phyloP scores from a whole-genome alignment of 805 yeast species.

The Zygosaccharomyces gambellarensis region DNA sequence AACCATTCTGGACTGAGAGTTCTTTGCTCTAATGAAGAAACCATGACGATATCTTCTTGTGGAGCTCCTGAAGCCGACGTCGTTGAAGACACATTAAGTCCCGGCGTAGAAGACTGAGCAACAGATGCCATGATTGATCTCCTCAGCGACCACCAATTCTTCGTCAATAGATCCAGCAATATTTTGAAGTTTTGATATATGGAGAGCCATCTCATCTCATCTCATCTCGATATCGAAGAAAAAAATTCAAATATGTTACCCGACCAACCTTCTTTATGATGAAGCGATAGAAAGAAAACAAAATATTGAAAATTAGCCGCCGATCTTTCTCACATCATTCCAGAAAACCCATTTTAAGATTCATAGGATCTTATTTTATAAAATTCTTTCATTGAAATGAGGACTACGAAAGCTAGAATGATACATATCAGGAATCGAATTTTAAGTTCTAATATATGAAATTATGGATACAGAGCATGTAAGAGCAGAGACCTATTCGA shows the following conservation, averaged over 20 bases:
- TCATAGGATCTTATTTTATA: not conserved
- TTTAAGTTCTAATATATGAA: no score
- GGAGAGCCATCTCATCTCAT: not conserved
- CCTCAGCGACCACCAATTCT: not conserved
- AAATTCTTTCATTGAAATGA: no score
- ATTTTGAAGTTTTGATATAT: not conserved
- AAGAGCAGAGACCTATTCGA: not conserved
- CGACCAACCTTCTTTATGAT: not conserved
- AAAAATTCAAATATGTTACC: not conserved
- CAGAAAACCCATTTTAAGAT: not conserved
- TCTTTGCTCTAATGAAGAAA: slow-evolving; percentile 38
- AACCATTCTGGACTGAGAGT: slow-evolving; percentile 61
- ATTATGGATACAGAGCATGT: not conserved
- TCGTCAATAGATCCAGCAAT: not conserved
- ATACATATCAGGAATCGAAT: no score
- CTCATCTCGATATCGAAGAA: not conserved
- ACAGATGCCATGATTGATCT: slow-evolving; percentile 1
- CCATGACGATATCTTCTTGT: slow-evolving; percentile 10
- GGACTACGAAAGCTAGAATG: no score
- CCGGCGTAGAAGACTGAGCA: not conserved
- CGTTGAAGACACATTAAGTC: not conserved
- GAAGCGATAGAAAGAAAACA: not conserved
- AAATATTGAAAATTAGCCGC: not conserved
- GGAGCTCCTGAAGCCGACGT: not conserved
- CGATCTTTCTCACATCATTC: not conserved